Evolutionary conservation across 2,329 filamentous ascomycete genomes (phyloP), one percentile per base, ranked within the genome.

Genomic region (Paraphoma chrysanthemicola): DNA sequence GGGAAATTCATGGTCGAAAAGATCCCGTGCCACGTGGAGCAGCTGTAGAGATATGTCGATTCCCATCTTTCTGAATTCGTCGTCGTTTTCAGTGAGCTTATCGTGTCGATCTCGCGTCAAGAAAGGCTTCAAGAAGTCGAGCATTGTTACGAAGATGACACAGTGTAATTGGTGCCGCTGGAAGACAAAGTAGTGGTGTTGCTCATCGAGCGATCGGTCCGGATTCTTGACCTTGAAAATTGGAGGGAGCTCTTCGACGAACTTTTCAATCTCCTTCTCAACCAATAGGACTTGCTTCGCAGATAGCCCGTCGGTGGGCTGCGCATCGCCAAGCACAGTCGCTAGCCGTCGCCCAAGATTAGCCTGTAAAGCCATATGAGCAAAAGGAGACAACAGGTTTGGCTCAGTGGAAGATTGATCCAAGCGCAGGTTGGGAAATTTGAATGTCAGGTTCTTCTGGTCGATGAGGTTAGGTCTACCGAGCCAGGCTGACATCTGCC

Each of bases 91-190:
- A 53, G 49, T 68, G 39, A 54, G 64, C 48, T 53, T 71, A 58
- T 68, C 59, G 17, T 75, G 64, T 9, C 62, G 63, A 38, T 64
- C 60, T 43, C 74, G 77, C 2, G 78, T 78, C n/a, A 85, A 74
- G 58, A 77, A 83, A 1, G 75, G 66, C 53, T 83, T 80, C 10
- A 83, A 66, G 8, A 81, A 79, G 44, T 81, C 72, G 1, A 85
- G 69, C 51, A 80, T 76, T 56, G 81, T 80, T 52, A 81, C 77
- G 46, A 80, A 78, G 9, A 77, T 73, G 56, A 81, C 78, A 14
- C 75, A 79, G 46, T 81, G 79, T 3, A 85, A 60, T 53, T 82
- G 78, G 44, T 75, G 73, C 7, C 83, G 79, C 48, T 85, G 82
- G 31, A 81, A 71, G 1, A 77, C 67, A 16, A 83, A 77, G 67